These are phyloP conservation scores for Plantago lanceolata DNA, from an alignment of 305 asterid genomes.

Conservation along the genomic window DNA sequence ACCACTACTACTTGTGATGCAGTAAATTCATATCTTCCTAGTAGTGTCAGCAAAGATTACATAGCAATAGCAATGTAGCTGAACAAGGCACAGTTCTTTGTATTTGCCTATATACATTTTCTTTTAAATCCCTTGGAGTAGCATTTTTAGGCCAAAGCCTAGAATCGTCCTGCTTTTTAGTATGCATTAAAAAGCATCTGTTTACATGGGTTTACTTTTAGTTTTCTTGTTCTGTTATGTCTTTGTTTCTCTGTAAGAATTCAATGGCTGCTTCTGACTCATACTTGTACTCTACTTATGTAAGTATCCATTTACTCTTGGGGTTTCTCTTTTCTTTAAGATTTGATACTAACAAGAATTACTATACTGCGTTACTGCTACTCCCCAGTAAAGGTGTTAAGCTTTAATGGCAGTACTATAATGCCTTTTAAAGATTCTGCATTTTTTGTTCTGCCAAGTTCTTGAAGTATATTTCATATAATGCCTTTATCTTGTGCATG, in stretches of 20 bases:
- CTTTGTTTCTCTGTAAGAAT: slow-evolving; percentile 6
- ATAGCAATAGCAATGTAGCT: neutral
- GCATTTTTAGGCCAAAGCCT: slow-evolving; percentile 8
- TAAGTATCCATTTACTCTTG: neutral
- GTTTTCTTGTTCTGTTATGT: slow-evolving; percentile 12
- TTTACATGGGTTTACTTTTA: slow-evolving; percentile 5
- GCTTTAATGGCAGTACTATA: too few relatives aligned
- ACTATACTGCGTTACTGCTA: too few relatives aligned
- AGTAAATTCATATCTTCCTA: neutral
- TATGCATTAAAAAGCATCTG: slow-evolving; percentile 2
- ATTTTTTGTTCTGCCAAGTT: neutral
- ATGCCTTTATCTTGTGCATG: neutral
- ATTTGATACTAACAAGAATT: too few relatives aligned
- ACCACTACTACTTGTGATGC: neutral
- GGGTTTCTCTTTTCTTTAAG: neutral
- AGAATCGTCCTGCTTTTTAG: neutral
- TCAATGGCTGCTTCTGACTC: neutral
- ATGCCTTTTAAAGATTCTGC: neutral
- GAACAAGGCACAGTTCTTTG: neutral
- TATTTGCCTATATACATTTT: too few relatives aligned
- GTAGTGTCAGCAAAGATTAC: neutral
- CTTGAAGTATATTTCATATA: neutral
- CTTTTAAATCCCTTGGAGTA: neutral
- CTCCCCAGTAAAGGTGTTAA: too few relatives aligned
- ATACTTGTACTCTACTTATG: neutral